Evolutionary conservation across 176 grass and related monocot species (phyloP).

Genomic region (Puya raimondii): DNA sequence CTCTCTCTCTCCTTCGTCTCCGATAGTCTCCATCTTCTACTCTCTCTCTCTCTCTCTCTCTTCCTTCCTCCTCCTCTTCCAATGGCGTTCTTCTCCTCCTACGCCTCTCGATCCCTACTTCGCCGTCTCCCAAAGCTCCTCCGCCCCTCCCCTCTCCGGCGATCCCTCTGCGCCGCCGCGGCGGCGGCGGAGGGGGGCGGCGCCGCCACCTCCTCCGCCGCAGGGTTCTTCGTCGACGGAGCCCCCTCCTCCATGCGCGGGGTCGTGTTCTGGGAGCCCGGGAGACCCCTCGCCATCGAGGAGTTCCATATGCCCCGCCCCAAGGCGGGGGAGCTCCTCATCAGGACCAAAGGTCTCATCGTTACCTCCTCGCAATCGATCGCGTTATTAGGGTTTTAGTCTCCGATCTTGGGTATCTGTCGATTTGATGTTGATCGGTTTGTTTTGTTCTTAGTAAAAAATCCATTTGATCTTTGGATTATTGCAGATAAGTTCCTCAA

Average conservation of each 20-base stretch:
- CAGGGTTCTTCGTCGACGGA: slow-evolving; percentile 64
- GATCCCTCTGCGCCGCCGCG: slow-evolving; percentile 30
- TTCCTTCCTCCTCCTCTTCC: not conserved
- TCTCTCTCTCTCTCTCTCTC: not conserved
- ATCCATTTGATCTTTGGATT: too few species aligned
- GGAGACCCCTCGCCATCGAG: slow-evolving; percentile 77
- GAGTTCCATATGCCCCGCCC: slow-evolving; percentile 89
- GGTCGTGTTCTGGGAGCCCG: slow-evolving; percentile 91
- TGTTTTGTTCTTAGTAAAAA: too few species aligned
- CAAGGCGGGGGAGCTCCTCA: slow-evolving; percentile 88
- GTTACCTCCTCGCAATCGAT: not conserved
- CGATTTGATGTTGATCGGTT: not conserved
- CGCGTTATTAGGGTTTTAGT: not conserved
- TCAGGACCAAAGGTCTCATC: slow-evolving; percentile 71
- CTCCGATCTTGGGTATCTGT: not conserved
- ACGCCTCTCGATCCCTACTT: slow-evolving; percentile 35
- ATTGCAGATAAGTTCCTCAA: too few species aligned
- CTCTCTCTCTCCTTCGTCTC: not conserved
- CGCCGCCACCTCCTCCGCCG: not conserved
- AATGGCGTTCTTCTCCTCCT: slow-evolving; percentile 41
- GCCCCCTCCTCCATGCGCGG: slow-evolving; percentile 76
- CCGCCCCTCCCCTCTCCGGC: slow-evolving; percentile 5
- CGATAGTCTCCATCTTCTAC: not conserved
- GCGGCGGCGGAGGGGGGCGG: not conserved
- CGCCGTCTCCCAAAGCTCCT: slow-evolving; percentile 19